A percentile compares a stretch with the other conserved stretches of the same genome.
Conservation (phyloP, 495 filamentous ascomycete species). For the Entonaema liquescens region DNA sequence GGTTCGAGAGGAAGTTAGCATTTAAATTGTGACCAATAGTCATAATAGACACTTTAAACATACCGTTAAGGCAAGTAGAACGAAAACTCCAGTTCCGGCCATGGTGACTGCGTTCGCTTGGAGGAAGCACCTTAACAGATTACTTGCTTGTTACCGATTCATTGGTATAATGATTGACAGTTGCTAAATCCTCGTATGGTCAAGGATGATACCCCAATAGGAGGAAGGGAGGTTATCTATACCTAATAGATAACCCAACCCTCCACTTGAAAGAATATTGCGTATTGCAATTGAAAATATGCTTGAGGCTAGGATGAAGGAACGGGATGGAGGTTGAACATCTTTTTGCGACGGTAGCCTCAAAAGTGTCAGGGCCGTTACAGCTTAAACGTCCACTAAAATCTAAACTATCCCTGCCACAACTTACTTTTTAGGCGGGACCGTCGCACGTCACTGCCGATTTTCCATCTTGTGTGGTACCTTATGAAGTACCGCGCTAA, state of each 20-base stretch:
- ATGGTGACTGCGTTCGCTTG: slow-evolving; percentile 40
- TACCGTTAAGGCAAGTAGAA: slow-evolving; percentile 78
- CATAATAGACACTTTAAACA: slow-evolving; percentile 26
- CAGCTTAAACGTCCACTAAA: slow-evolving; percentile 24
- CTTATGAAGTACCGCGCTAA: slow-evolving; percentile 17
- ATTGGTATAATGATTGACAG: slow-evolving; percentile 25
- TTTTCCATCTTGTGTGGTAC: slow-evolving; percentile 34
- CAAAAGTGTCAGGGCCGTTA: slow-evolving; percentile 21
- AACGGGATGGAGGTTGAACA: slow-evolving; percentile 5
- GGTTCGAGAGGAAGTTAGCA: slow-evolving; percentile 31
- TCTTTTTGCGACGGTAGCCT: slow-evolving; percentile 43
- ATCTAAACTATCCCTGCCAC: slow-evolving; percentile 12
- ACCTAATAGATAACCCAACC: slow-evolving; percentile 8
- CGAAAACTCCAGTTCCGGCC: slow-evolving; percentile 71
- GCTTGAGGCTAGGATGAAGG: slow-evolving; percentile 4
- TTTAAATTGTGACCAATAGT: neutral
- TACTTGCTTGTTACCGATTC: slow-evolving; percentile 42
- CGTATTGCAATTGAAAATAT: slow-evolving; percentile 8
- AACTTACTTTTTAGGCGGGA: slow-evolving; percentile 37
- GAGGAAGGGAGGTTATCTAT: slow-evolving; percentile 3
- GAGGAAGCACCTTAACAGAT: slow-evolving; percentile 24
- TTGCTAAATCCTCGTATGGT: slow-evolving; percentile 7
- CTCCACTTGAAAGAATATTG: slow-evolving; percentile 2
- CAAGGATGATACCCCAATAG: neutral
- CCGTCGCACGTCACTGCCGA: slow-evolving; percentile 41